These are phyloP conservation scores for Eucommia ulmoides DNA, from an alignment of 257 asterid genomes.

Conservation along the genomic window DNA sequence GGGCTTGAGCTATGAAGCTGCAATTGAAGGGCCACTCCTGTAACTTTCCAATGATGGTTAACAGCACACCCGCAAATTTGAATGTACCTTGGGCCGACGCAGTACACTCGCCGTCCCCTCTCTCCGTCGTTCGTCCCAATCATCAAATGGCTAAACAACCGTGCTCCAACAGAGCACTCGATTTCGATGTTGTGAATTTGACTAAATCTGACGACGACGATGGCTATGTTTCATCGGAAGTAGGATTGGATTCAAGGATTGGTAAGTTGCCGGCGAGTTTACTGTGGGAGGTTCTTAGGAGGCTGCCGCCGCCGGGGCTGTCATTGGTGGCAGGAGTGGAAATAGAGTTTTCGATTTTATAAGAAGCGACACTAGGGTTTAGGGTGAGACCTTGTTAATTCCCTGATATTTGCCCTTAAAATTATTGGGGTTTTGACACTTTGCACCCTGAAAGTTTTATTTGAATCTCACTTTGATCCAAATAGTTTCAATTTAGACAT, in stretches of 20 bases:
- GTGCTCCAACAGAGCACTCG: conserved; percentile 43
- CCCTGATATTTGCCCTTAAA: no score
- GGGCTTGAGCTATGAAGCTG: no score
- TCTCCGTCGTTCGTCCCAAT: conserved; percentile 19
- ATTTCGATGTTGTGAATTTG: conserved; percentile 48
- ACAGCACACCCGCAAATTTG: no score
- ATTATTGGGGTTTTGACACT: no score
- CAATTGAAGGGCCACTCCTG: conserved; percentile 79
- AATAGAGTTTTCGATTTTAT: no score
- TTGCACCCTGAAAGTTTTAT: no score
- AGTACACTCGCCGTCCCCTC: conserved; percentile 21
- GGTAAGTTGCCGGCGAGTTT: conserved; percentile 47
- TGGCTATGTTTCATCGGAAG: conserved; percentile 3
- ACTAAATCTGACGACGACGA: conserved; percentile 17
- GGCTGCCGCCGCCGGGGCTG: conserved; percentile 68
- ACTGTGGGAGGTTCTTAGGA: conserved; percentile 78
- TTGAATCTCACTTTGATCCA: no score
- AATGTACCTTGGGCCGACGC: conserved; percentile 20
- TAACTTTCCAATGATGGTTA: conserved; percentile 6
- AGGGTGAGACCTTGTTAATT: no score
- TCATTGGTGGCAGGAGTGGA: conserved; percentile 68
- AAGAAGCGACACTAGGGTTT: no score
- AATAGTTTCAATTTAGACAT: no score
- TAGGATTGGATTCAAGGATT: conserved; percentile 21
- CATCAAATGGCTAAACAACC: conserved; percentile 15